These are phyloP conservation scores for Olyra latifolia DNA, from an alignment of 176 grass and related monocot species.

Conservation along the genomic window DNA sequence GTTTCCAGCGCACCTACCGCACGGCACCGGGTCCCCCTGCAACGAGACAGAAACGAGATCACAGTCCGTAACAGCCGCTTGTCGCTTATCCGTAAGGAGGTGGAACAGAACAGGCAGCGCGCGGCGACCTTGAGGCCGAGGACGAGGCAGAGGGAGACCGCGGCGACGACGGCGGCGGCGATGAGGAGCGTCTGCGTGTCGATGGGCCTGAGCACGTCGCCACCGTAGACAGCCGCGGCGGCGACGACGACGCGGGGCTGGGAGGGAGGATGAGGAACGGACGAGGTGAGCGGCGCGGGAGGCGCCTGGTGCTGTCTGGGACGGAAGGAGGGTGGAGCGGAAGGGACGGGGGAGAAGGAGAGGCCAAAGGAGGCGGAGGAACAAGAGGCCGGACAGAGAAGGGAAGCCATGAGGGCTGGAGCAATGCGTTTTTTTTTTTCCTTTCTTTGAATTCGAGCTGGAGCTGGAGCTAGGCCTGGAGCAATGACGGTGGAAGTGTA, in stretches of 20 bases:
- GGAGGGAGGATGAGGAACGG: not conserved
- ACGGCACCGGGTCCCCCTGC: constrained; percentile 77
- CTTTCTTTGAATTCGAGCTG: too few species aligned
- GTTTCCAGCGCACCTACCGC: constrained; percentile 78
- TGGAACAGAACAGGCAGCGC: not conserved
- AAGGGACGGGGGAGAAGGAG: not conserved
- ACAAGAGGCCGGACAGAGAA: constrained; percentile 14
- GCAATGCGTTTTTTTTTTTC: too few species aligned
- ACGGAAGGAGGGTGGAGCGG: not conserved
- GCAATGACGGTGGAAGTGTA: too few species aligned
- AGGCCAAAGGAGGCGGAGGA: constrained; percentile 10
- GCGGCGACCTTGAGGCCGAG: constrained; percentile 74
- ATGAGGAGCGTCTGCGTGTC: constrained; percentile 88
- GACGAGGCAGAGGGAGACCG: constrained; percentile 66
- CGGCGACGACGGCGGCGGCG: constrained; percentile 54
- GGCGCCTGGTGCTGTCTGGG: not conserved
- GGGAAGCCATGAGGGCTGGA: constrained; percentile 32
- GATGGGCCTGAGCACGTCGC: constrained; percentile 39
- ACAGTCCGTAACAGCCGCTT: constrained; percentile 10
- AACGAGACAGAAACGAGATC: constrained; percentile 15
- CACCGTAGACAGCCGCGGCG: constrained; percentile 37
- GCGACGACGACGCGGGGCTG: constrained; percentile 8
- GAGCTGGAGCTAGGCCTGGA: too few species aligned
- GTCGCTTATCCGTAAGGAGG: not conserved
- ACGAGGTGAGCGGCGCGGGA: not conserved